A percentile compares a stretch with the other conserved stretches of the same genome.
These are phyloP conservation scores for Karstenula rhodostoma DNA, from an alignment of 2,329 filamentous ascomycete genomes.

Conservation along the genomic window DNA sequence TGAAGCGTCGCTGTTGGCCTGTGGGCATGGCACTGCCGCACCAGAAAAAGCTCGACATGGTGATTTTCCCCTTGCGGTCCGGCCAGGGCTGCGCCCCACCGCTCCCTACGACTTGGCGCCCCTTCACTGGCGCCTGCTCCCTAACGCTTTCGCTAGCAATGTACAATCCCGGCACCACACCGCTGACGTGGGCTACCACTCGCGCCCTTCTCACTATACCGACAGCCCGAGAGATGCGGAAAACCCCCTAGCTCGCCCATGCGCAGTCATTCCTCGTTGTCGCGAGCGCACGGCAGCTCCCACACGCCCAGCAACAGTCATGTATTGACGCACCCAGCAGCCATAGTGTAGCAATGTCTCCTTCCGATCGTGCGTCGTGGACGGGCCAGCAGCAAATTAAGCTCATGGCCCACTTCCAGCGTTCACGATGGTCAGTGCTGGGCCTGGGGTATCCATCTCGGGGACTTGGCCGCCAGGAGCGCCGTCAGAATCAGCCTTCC, in stretches of 20 bases:
- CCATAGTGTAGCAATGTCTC: slow-evolving; percentile 7
- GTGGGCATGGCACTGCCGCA: slow-evolving; percentile 9
- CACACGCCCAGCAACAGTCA: background rate
- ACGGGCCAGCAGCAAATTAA: slow-evolving; percentile 13
- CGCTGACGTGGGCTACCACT: slow-evolving; percentile 14
- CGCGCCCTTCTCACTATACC: background rate
- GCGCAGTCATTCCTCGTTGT: background rate
- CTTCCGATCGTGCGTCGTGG: slow-evolving; percentile 2
- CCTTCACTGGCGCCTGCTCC: slow-evolving; percentile 5
- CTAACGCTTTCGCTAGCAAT: slow-evolving; percentile 10
- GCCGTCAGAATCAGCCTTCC: slow-evolving; percentile 15
- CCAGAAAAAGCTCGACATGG: slow-evolving; percentile 10
- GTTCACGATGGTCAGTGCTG: slow-evolving; percentile 4
- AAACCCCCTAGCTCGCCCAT: slow-evolving; percentile 3
- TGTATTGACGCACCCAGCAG: background rate
- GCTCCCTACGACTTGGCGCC: slow-evolving; percentile 8
- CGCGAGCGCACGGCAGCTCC: slow-evolving; percentile 1
- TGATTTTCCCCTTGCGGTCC: slow-evolving; percentile 9
- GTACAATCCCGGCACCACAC: slow-evolving; percentile 15
- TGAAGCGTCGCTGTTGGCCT: background rate
- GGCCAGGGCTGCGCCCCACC: slow-evolving; percentile 9
- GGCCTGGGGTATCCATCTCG: slow-evolving; percentile 13
- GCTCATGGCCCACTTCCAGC: slow-evolving; percentile 6
- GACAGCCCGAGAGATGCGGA: slow-evolving; percentile 1
- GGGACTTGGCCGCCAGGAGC: slow-evolving; percentile 10